A percentile compares a stretch with the other conserved stretches of the same genome.
Conservation (phyloP, 2,329 filamentous ascomycete genomes). For the Aspergillus ibericus region DNA sequence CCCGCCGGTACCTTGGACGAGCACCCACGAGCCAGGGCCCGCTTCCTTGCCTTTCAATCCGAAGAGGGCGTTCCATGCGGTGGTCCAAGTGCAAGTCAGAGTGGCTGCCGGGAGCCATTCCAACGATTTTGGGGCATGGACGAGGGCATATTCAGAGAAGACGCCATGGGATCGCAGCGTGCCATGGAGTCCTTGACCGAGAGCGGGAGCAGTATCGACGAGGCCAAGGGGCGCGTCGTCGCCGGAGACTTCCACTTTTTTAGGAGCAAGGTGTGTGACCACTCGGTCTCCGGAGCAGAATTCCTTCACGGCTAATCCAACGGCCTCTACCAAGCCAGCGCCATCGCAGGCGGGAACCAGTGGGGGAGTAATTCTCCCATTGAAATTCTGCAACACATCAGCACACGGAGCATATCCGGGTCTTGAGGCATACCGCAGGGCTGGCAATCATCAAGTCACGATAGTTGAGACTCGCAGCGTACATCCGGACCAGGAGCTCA, state of each 20-base stretch:
- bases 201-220: not conserved
- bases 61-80: slow-evolving; percentile 13
- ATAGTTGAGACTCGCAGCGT: slow-evolving; percentile 11
- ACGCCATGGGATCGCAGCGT: slow-evolving; percentile 5
- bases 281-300: slow-evolving; percentile 6
- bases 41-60: slow-evolving; percentile 8
- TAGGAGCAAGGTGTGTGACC: not conserved
- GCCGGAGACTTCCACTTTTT: not conserved
- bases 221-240: not conserved
- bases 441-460: slow-evolving; percentile 8
- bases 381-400: slow-evolving; percentile 1
- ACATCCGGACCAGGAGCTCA: slow-evolving; percentile 7
- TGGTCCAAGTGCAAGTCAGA: slow-evolving; percentile 5
- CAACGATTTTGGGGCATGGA: slow-evolving; percentile 1
- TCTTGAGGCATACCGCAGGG: not conserved
- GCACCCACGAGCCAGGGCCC: slow-evolving; percentile 49
- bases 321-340: slow-evolving; percentile 2
- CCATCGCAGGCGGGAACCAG: slow-evolving; percentile 9
- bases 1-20: slow-evolving; percentile 55
- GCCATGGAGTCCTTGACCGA: slow-evolving; percentile 4
- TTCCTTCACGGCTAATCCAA: not conserved
- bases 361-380: slow-evolving; percentile 1
- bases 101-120: slow-evolving; percentile 6
- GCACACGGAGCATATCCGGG: not conserved
- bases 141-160: slow-evolving; percentile 1